Conservation (phyloP, 345 rosid genomes). For the Balakata baccata region DNA sequence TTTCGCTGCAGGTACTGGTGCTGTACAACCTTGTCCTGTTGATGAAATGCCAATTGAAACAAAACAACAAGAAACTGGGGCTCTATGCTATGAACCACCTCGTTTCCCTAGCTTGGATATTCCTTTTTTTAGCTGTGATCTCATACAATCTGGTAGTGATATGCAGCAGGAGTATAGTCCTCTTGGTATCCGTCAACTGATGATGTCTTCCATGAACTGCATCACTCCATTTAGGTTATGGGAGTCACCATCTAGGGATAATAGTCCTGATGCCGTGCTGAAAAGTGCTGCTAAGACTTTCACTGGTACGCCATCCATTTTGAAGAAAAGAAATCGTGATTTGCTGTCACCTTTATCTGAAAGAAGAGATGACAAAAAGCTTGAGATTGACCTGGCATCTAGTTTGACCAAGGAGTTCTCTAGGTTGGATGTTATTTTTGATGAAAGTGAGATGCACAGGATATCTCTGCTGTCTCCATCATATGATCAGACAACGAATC, state of each 20-base stretch:
- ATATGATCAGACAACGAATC: conserved; percentile 27
- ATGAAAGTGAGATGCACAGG: conserved; percentile 42
- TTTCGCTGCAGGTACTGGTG: conserved; percentile 46
- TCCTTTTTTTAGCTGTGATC: conserved; percentile 96
- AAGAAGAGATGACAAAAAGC: conserved; percentile 68
- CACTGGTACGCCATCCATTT: conserved; percentile 74
- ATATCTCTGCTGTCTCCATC: conserved; percentile 39
- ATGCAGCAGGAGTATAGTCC: conserved; percentile 95
- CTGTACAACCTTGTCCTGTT: conserved; percentile 33
- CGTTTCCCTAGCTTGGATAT: conserved; percentile 91
- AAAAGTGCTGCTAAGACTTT: conserved; percentile 74
- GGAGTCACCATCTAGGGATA: conserved; percentile 77
- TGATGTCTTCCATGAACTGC: conserved; percentile 82
- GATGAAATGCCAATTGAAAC: conserved; percentile 36
- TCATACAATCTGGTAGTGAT: conserved; percentile 69
- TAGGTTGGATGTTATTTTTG: conserved; percentile 76
- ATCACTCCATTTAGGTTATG: conserved; percentile 84
- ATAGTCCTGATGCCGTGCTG: conserved; percentile 68
- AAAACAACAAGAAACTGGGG: conserved; percentile 47
- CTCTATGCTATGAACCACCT: conserved; percentile 95
- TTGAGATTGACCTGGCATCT: conserved; percentile 65
- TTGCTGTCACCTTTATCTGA: conserved; percentile 86
- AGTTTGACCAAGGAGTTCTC: conserved; percentile 73
- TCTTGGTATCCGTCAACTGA: conserved; percentile 91
- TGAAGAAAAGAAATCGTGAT: conserved; percentile 82